Percentiles rank a stretch among this genome's conserved stretches.
phyloP scores from a whole-genome alignment of 768 basidiomycete species.

The Scleroderma bovista region DNA sequence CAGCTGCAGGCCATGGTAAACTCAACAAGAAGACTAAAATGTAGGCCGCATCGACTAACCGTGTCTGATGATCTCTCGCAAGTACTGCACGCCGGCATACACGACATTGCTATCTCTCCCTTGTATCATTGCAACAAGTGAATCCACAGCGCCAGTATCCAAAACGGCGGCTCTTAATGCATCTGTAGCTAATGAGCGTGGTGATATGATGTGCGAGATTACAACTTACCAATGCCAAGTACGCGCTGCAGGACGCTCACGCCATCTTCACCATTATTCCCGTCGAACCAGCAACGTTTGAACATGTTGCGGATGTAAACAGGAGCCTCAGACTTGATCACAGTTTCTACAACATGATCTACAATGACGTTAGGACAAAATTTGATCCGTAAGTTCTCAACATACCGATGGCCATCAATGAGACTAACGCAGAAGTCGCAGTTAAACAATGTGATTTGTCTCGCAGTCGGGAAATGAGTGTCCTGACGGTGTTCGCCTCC shows the following conservation, averaged over 20 bases:
- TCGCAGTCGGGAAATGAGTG: conserved; percentile 13
- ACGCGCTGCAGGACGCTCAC: conserved; percentile 14
- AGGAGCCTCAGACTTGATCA: conserved; percentile 1
- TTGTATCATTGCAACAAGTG: conserved; percentile 13
- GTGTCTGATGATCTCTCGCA: conserved; percentile 14
- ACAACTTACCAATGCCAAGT: conserved; percentile 16
- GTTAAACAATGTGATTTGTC: conserved; percentile 13
- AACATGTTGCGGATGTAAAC: conserved; percentile 16
- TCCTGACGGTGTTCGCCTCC: conserved; percentile 7
- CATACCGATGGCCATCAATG: conserved; percentile 17
- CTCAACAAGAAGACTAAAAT: not conserved
- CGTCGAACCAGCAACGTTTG: conserved; percentile 24
- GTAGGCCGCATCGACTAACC: conserved; percentile 6
- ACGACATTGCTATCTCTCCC: conserved; percentile 2
- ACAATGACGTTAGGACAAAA: not conserved
- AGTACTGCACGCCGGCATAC: conserved; percentile 19
- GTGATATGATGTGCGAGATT: too few species aligned
- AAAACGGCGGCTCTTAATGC: conserved; percentile 12
- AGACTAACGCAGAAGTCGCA: conserved; percentile 15
- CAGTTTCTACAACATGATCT: conserved; percentile 16
- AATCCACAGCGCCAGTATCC: conserved; percentile 8
- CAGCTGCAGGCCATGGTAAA: conserved; percentile 4
- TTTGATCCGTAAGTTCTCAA: not conserved
- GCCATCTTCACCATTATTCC: conserved; percentile 20
- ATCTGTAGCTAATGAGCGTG: conserved; percentile 5